phyloP scores from a whole-genome alignment of 306 rosid genomes.

The Vigna angularis region DNA sequence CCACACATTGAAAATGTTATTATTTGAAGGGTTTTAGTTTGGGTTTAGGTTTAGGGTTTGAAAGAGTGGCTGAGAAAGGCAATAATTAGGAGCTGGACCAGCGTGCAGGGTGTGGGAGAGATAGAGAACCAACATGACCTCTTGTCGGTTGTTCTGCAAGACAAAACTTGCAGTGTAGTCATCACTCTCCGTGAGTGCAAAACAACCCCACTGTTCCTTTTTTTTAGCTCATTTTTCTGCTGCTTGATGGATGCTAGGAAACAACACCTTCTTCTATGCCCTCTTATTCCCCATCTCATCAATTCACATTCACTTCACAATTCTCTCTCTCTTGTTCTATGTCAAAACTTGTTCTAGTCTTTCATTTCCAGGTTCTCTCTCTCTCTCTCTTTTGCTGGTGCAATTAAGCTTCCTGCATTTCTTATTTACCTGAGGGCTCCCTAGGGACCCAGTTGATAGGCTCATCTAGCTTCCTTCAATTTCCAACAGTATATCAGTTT shows the following conservation, averaged over 20 bases:
- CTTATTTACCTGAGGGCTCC: constrained; percentile 11
- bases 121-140: constrained; percentile 71
- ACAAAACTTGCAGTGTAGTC: constrained; percentile 44
- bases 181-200: constrained; percentile 42
- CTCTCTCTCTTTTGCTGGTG: constrained; percentile 37
- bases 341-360: neutral
- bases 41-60: constrained; percentile 47
- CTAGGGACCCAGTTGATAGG: constrained; percentile 53
- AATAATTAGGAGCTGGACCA: constrained; percentile 72
- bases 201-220: constrained; percentile 48
- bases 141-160: constrained; percentile 75
- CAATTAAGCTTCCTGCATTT: constrained; percentile 49
- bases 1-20: neutral
- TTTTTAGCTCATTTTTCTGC: constrained; percentile 13
- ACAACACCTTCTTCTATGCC: constrained; percentile 45
- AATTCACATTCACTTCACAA: constrained; percentile 3
- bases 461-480: constrained; percentile 29
- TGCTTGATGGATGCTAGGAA: constrained; percentile 71
- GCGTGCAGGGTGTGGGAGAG: constrained; percentile 60
- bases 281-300: neutral
- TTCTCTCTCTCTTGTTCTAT: constrained; percentile 32
- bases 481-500: neutral
- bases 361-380: neutral
- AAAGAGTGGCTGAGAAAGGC: constrained; percentile 46
- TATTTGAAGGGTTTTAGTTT: neutral